phyloP scores from a whole-genome alignment of 257 asterid genomes.

The Petunia axillaris region DNA sequence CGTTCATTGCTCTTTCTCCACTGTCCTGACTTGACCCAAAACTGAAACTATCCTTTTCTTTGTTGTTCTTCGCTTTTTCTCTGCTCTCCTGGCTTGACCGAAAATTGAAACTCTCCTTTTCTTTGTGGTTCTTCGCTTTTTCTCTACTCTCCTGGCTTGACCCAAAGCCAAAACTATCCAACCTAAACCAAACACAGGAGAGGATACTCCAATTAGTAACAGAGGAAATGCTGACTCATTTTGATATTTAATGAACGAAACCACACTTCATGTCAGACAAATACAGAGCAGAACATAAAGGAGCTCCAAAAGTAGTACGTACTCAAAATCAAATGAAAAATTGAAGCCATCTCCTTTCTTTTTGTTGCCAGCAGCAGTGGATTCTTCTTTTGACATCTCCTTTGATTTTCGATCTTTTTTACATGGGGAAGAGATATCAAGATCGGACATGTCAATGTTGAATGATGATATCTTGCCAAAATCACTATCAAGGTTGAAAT shows the following conservation, averaged over 20 bases:
- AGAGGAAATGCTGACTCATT: constrained; percentile 22
- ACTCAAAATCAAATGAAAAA: constrained; percentile 88
- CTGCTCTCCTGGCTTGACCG: constrained; percentile 2
- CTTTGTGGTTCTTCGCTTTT: constrained; percentile 38
- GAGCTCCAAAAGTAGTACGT: constrained; percentile 34
- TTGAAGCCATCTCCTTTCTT: constrained; percentile 61
- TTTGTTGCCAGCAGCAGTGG: constrained; percentile 53
- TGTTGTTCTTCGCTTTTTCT: constrained; percentile 13
- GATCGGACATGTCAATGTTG: constrained; percentile 78
- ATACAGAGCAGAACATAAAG: constrained; percentile 17
- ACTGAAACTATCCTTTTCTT: constrained; percentile 27
- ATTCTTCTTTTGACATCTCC: constrained; percentile 50
- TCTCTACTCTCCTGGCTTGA: constrained; percentile 48
- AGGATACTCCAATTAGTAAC: constrained; percentile 27
- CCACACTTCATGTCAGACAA: constrained; percentile 1
- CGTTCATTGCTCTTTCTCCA: background rate
- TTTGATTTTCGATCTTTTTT: constrained; percentile 59
- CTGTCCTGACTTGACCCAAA: too few species aligned
- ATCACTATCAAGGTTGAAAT: constrained; percentile 78
- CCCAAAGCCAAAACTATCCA: constrained; percentile 62
- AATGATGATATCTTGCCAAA: constrained; percentile 82
- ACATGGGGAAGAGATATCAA: constrained; percentile 72
- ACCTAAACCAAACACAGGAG: constrained; percentile 42
- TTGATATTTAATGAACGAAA: background rate
- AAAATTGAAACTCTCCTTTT: constrained; percentile 33